Conservation (phyloP, 768 basidiomycete species). For the Pulveroboletus frians region DNA sequence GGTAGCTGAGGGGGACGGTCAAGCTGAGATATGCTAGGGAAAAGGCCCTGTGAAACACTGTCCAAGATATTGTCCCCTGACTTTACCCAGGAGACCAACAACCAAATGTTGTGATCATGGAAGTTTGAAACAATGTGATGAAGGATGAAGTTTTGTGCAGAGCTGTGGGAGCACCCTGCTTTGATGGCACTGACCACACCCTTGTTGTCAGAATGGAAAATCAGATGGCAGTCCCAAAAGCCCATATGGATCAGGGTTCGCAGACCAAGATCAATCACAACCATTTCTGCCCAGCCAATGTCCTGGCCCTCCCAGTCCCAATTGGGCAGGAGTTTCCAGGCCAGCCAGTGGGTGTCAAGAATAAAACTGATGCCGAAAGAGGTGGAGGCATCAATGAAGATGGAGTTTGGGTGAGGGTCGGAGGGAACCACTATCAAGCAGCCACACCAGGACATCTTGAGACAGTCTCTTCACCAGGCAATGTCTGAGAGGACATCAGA, state of each 20-base stretch:
- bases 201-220: constrained; percentile 38
- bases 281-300: neutral
- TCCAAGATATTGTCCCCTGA: constrained; percentile 35
- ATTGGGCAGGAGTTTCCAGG: constrained; percentile 30
- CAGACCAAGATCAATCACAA: neutral
- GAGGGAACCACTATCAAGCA: neutral
- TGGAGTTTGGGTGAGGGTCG: accelerated
- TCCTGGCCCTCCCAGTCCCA: neutral
- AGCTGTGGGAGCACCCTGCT: neutral
- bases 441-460: neutral
- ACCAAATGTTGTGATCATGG: neutral
- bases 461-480: neutral
- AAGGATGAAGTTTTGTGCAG: constrained; percentile 1
- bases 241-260: constrained; percentile 6
- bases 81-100: constrained; percentile 1
- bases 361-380: constrained; percentile 28
- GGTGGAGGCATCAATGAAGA: neutral
- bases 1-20: constrained; percentile 1
- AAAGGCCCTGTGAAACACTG: constrained; percentile 33
- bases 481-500: accelerated
- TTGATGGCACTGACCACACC: constrained; percentile 29
- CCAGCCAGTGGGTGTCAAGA: constrained; percentile 31
- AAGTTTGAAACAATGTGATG: neutral
- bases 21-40: constrained; percentile 11
- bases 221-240: constrained; percentile 18